These are phyloP conservation scores for Paraurostyla sp. DNA, from an alignment of 73 alveolate genomes.

Conservation along the genomic window DNA sequence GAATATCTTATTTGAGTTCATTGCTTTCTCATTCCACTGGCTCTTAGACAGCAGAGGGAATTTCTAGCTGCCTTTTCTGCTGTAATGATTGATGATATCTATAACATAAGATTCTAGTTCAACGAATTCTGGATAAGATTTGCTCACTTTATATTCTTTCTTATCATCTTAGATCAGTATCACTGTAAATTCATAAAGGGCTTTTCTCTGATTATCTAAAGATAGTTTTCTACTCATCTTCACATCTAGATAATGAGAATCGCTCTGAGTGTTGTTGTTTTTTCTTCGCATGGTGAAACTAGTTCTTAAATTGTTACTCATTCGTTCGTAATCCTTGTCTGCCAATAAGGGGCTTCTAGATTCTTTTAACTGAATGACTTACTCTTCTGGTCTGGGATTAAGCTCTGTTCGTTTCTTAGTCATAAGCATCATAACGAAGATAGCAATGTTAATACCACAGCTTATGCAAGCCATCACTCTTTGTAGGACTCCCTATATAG, in stretches of 20 bases:
- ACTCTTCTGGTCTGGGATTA: constrained; percentile 47
- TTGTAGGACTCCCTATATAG: background rate
- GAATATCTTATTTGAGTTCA: constrained; percentile 32
- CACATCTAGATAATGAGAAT: background rate
- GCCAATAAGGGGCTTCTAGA: constrained; percentile 42
- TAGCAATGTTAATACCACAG: background rate
- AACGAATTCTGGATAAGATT: constrained; percentile 33
- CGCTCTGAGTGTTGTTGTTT: background rate
- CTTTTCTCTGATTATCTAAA: background rate
- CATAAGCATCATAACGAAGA: constrained; percentile 36
- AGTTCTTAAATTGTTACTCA: background rate
- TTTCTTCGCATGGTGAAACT: background rate
- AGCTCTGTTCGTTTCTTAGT: constrained; percentile 17
- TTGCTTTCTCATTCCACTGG: constrained; percentile 15
- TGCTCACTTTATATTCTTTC: constrained; percentile 3
- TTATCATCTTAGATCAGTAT: background rate
- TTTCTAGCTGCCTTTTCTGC: background rate
- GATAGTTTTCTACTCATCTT: constrained; percentile 47
- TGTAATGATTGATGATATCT: constrained; percentile 29
- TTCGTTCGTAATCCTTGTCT: constrained; percentile 9
- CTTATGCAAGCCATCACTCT: background rate
- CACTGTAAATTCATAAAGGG: constrained; percentile 21
- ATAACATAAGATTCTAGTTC: constrained; percentile 34
- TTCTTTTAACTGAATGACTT: background rate
- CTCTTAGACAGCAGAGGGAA: background rate